Evolutionary conservation across 1,284 basidiomycete species (phyloP).

Genomic region (Fomitiporia mediterranea): DNA sequence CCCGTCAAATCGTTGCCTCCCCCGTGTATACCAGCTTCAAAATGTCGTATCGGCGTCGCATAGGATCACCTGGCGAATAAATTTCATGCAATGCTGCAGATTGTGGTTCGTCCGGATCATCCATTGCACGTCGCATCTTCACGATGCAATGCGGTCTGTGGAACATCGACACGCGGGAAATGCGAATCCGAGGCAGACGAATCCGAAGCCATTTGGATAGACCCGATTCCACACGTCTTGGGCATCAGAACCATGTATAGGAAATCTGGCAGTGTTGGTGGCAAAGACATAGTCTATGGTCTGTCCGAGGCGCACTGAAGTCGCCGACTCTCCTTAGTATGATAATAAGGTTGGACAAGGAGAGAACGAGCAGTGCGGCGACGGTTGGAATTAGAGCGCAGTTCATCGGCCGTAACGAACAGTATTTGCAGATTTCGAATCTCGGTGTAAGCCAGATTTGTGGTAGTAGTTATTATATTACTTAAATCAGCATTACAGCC

Average conservation of each 20-base stretch:
- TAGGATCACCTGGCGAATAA: slow-evolving; percentile 21
- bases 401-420: slow-evolving; percentile 11
- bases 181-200: slow-evolving; percentile 21
- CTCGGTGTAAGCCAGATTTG: neutral
- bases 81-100: slow-evolving; percentile 27
- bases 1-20: slow-evolving; percentile 1
- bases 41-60: slow-evolving; percentile 18
- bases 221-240: slow-evolving; percentile 11
- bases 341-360: slow-evolving; percentile 10
- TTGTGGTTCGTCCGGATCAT: slow-evolving; percentile 16
- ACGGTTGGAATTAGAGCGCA: neutral
- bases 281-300: slow-evolving; percentile 13
- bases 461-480: neutral
- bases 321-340: slow-evolving; percentile 7
- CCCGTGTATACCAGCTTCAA: slow-evolving; percentile 15
- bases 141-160: slow-evolving; percentile 34
- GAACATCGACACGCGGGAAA: slow-evolving; percentile 28
- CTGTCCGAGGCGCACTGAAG: neutral
- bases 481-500: neutral
- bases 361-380: slow-evolving; percentile 12
- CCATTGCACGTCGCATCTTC: slow-evolving; percentile 26
- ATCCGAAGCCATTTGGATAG: slow-evolving; percentile 18
- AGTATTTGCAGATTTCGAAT: neutral
- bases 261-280: slow-evolving; percentile 15
- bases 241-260: slow-evolving; percentile 18